Base-by-base conservation (phyloP, 768 basidiomycete species). In the Lentinula sp. region DNA sequence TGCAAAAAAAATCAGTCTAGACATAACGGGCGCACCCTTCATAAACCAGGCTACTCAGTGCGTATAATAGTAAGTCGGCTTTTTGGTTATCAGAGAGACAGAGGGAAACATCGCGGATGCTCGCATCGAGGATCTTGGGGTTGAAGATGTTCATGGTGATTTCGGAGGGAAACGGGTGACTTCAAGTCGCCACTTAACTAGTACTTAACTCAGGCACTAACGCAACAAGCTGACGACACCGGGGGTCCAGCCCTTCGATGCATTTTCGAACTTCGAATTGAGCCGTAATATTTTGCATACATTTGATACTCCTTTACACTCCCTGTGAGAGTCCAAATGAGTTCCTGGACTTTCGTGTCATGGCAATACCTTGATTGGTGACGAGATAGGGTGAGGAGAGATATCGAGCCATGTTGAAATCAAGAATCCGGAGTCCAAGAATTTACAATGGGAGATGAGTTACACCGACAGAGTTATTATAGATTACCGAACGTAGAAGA, bases 21-120 rank as follows among this genome's bases (percentile, higher is more conserved):
- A 57, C 15, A 36, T 23, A 55, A 28, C 60, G 39, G 6, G 72
- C 82, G 41, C 69, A 88, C 86, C 86, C 81, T 61, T 92, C 86
- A 51, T 81, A 77, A 56, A 87, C 84, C 62, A 96, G 83, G 66
- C 87, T 88, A 64, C 87, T 85, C 80, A 94, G 85, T n/a, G 91
- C 92, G 65, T 90, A 85, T 53, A 93, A 71, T 57, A 93, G 74
- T 41, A 90, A 78, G 60, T 87, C 86, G 18, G 81, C 86, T 70
- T 90, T 90, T 69, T 89, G 82, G 65, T 81, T 81, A 68, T 86
- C 81, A 4, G 80, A 76, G 37, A 90, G 77, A 61, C 78, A 79
- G 6, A 75, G 74, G 0, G 81, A 77, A 20, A 87, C 84, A 66
- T 90, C 87, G 50, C 85, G 86, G 66, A 89, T 85, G 75, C 85